Base-by-base conservation (phyloP, 306 rosid genomes). In the Aeschynomene evenia region DNA sequence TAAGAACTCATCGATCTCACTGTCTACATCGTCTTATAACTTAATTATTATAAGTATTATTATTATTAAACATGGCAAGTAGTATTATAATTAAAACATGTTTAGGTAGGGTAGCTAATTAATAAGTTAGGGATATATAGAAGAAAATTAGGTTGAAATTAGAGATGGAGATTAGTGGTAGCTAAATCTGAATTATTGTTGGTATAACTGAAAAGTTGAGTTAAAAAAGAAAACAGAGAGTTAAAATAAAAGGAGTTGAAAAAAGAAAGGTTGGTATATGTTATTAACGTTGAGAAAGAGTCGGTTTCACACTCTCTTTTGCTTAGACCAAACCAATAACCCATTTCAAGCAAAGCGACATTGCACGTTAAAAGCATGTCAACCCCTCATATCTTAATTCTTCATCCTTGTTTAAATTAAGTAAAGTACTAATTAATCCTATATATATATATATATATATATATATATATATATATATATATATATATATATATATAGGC, bases 351-450 rank as follows among this genome's bases (percentile, higher is more conserved):
- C 77, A 76, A 82, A 82, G 80, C 73, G 53, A 55, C 34, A 65
- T 69, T 73, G 75, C 89, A 88, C 84, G 83, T 86, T 82, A 72
- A 70, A 86, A 84, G 82, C 77, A 75, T 77, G 82, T 63, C 81
- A 70, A 61, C 77, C 58, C 58, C 74, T 82, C 79, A 66, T 74
- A 70, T n/a, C n/a, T n/a, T n/a, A 59, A 37, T 72, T 49, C 31
- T 72, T 55, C 72, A 51, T 65, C 42, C 22, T 20, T 79, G 10
- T 39, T 67, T 53, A 11, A 81, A n/a, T n/a, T n/a, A n/a, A 79
- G 79, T 60, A 77, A 77, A 82, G 62, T 33, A 28, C 5, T n/a
- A n/a, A 22, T 62, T 28, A 39, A 26, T 58, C 28, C 64, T 33
- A 21, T n/a, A n/a, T n/a, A n/a, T n/a, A n/a, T n/a, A n/a, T n/a